Percentiles rank a stretch among this genome's conserved stretches.
Evolutionary conservation across 2,329 filamentous ascomycete species (phyloP).

Genomic region (Helotiales sp.): DNA sequence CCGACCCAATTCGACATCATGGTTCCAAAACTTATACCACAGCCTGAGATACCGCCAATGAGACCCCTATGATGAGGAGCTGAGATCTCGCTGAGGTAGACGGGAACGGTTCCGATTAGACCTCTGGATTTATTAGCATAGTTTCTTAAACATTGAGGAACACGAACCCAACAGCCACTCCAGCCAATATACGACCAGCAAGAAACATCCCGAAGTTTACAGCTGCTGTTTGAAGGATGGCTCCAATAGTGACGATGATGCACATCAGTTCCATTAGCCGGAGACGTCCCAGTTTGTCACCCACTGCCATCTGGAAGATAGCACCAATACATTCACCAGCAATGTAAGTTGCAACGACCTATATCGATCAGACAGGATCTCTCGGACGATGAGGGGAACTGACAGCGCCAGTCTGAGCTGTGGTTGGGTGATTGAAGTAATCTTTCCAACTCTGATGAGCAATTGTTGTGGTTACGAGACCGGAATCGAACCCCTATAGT

Average conservation of each 20-base stretch:
- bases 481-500: conserved; percentile 58
- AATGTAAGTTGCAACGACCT: conserved; percentile 59
- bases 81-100: conserved; percentile 34
- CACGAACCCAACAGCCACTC: conserved; percentile 44
- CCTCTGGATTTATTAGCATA: conserved; percentile 13
- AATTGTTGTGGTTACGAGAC: conserved; percentile 61
- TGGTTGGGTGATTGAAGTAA: conserved; percentile 56
- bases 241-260: conserved; percentile 54
- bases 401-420: conserved; percentile 54
- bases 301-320: conserved; percentile 51
- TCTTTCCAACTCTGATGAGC: conserved; percentile 59
- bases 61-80: conserved; percentile 28
- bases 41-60: conserved; percentile 43
- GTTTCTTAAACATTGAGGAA: neutral
- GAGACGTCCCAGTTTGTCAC: conserved; percentile 52
- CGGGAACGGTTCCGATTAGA: conserved; percentile 26
- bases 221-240: conserved; percentile 52
- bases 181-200: conserved; percentile 48
- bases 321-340: conserved; percentile 59
- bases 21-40: conserved; percentile 55
- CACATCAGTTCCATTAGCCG: conserved; percentile 56
- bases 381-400: conserved; percentile 7
- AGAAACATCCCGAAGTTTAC: conserved; percentile 56
- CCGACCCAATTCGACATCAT: conserved; percentile 60
- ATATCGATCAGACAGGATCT: neutral